Evolutionary conservation across 2,329 filamentous ascomycete species (phyloP).

Genomic region (Fonsecaea nubica): DNA sequence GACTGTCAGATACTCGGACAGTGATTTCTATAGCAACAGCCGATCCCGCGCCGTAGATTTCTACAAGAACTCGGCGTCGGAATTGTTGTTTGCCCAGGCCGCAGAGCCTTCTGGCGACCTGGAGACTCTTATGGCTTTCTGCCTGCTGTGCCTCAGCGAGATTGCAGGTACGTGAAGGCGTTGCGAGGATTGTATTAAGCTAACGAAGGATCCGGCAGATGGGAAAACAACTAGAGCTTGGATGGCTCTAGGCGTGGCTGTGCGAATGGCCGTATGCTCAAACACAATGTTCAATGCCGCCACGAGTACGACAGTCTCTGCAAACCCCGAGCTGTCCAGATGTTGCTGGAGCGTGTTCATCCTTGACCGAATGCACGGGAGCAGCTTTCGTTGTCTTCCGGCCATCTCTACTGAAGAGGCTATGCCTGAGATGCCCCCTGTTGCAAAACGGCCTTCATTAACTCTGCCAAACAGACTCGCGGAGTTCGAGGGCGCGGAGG

Average conservation of each 20-base stretch:
- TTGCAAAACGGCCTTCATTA: not conserved
- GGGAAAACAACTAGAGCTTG: slow-evolving; percentile 33
- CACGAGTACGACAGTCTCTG: not conserved
- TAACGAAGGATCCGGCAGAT: slow-evolving; percentile 17
- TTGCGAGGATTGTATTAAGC: not conserved
- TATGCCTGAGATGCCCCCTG: slow-evolving; percentile 30
- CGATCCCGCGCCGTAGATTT: slow-evolving; percentile 42
- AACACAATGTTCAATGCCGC: slow-evolving; percentile 16
- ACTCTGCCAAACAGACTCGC: not conserved
- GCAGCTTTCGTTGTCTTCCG: slow-evolving; percentile 28
- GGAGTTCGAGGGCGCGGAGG: slow-evolving; percentile 6
- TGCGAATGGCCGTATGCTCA: slow-evolving; percentile 28
- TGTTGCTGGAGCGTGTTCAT: slow-evolving; percentile 36
- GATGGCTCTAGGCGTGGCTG: slow-evolving; percentile 34
- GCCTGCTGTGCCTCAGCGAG: slow-evolving; percentile 33
- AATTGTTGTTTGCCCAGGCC: slow-evolving; percentile 25
- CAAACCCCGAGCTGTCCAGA: slow-evolving; percentile 25
- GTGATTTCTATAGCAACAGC: slow-evolving; percentile 38
- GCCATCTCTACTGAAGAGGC: slow-evolving; percentile 28
- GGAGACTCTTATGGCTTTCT: slow-evolving; percentile 31
- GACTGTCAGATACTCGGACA: slow-evolving; percentile 51
- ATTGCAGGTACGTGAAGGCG: slow-evolving; percentile 29
- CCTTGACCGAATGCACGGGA: slow-evolving; percentile 36
- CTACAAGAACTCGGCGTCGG: slow-evolving; percentile 46
- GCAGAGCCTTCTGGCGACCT: slow-evolving; percentile 24